Base-by-base conservation (phyloP, 2,329 filamentous ascomycete species). In the Exophiala alcalophila region DNA sequence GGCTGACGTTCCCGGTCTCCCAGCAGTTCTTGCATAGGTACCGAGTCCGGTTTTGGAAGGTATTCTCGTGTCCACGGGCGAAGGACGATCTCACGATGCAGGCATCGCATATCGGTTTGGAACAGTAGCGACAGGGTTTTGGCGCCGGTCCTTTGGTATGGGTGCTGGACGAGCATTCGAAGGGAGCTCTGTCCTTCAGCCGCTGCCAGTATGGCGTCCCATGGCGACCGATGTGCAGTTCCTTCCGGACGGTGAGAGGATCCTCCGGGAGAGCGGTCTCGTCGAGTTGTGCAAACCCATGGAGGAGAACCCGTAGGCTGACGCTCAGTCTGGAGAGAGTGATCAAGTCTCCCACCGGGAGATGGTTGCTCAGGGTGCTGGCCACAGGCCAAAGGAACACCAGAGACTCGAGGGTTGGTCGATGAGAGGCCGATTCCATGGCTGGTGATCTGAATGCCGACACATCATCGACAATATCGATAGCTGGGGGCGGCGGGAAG, bases 61-160 rank as follows among this genome's bases (percentile, higher is more conserved):
- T 58, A 32, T 58, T 57, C 26, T 55, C 56, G 25, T 58, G 50
- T 5, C 50, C 52, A 24, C 48, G 27, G 25, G 40, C 38, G 32
- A 62, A 59, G 7, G 58, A 61, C 19, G 55, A 55, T 18, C 52
- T 53, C 20, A 62, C 59, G 8, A 62, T 54, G 40, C 59, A 62
- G 5, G 57, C 57, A 20, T 58, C 58, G 34, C 60, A 62, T 12
- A 62, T 56, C 19, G 58, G 59, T 35, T 47, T 51, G 10, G 57
- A 60, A 37, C 60, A 62, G 41, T 54, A 59, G 10, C 50, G 54
- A 41, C 60, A 62, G 18, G 56, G 46, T 14, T 48, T 47, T 10
- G 49, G 49, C 12, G 9, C 10, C n/a, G 41, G 37, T 2, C 56
- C 57, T 35, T 55, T 57, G 19, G 50, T 56, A 35, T 62, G 59